phyloP scores from a whole-genome alignment of 2,329 filamentous ascomycete species.

The Xylaria sp. region DNA sequence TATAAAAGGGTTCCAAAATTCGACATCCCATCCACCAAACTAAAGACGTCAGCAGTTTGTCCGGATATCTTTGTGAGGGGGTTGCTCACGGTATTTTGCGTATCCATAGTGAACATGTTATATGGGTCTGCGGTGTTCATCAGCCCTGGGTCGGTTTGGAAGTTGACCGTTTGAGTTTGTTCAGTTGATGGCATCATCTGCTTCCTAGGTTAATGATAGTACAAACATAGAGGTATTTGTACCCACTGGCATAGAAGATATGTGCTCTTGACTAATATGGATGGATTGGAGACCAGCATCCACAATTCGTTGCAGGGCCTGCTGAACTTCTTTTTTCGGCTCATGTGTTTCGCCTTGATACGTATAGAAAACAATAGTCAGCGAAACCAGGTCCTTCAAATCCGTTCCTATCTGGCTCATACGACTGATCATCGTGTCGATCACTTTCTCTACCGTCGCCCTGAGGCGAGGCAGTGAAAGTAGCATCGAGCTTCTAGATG shows the following conservation, averaged over 20 bases:
- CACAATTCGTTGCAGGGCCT: conserved; percentile 56
- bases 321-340: conserved; percentile 55
- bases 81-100: conserved; percentile 43
- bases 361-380: conserved; percentile 61
- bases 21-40: conserved; percentile 48
- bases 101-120: conserved; percentile 41
- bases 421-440: conserved; percentile 58
- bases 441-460: conserved; percentile 56
- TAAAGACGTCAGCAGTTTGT: conserved; percentile 35
- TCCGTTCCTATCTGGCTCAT: conserved; percentile 61
- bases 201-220: conserved; percentile 15
- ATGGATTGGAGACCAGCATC: conserved; percentile 59
- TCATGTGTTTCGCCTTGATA: conserved; percentile 56
- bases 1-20: conserved; percentile 48
- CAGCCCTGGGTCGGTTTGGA: conserved; percentile 39
- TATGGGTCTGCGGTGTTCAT: conserved; percentile 44
- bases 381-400: conserved; percentile 60
- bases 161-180: conserved; percentile 39
- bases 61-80: not conserved
- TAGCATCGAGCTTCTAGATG: conserved; percentile 46
- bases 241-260: conserved; percentile 49
- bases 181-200: conserved; percentile 40
- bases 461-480: conserved; percentile 46
- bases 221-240: not conserved
- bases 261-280: conserved; percentile 56